A percentile compares a stretch with the other conserved stretches of the same genome.
phyloP scores from a whole-genome alignment of 1,284 basidiomycete species.

The Moniliella sp. region DNA sequence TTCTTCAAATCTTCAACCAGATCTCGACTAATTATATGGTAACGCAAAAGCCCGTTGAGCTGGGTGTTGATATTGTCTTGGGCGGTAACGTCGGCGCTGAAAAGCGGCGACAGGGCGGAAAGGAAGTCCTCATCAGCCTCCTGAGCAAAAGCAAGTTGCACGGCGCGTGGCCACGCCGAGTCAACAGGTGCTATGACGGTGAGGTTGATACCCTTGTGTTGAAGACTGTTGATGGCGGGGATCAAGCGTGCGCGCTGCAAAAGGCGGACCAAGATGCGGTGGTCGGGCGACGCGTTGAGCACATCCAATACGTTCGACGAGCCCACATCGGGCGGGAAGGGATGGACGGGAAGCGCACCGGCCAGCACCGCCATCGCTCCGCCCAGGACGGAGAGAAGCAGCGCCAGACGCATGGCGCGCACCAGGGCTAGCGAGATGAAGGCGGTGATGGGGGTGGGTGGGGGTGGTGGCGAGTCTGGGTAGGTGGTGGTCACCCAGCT shows the following conservation, averaged over 20 bases:
- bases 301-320: constrained; percentile 51
- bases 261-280: constrained; percentile 54
- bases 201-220: constrained; percentile 40
- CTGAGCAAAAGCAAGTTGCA: background rate
- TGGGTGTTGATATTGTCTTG: background rate
- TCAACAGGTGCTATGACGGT: constrained; percentile 91
- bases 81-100: background rate
- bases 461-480: too few relatives aligned
- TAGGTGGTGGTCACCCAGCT: too few relatives aligned
- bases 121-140: too few relatives aligned
- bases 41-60: background rate
- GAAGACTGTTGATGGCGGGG: constrained; percentile 65
- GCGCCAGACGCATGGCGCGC: too few relatives aligned
- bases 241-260: constrained; percentile 69
- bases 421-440: too few relatives aligned
- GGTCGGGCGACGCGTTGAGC: constrained; percentile 54
- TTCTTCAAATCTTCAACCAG: background rate
- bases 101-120: too few relatives aligned
- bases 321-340: too few relatives aligned
- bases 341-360: too few relatives aligned
- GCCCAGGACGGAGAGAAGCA: too few relatives aligned
- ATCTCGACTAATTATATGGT: background rate
- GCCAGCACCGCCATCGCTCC: too few relatives aligned
- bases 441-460: too few relatives aligned
- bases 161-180: constrained; percentile 3